Percentiles rank a stretch among this genome's conserved stretches.
Conservation (phyloP, 768 basidiomycete genomes). For the Coprinellus aureogranulatus region DNA sequence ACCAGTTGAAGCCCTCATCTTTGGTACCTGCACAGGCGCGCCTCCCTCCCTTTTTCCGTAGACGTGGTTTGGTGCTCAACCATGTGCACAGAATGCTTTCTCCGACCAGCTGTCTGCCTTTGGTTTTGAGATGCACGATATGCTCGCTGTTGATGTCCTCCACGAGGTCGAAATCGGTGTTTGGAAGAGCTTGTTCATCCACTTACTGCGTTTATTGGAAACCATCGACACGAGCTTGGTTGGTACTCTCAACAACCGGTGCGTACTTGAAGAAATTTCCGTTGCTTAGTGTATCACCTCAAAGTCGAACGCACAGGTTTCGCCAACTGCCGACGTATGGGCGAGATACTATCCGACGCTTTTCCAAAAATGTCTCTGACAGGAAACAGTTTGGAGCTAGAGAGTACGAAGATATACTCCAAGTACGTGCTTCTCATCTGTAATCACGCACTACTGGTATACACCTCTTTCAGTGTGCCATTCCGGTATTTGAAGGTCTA, state of each 20-base stretch:
- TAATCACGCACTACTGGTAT: not conserved
- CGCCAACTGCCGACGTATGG: constrained; percentile 24
- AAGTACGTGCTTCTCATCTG: constrained; percentile 19
- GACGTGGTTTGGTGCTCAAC: not conserved
- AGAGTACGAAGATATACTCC: constrained; percentile 38
- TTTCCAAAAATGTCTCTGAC: constrained; percentile 26
- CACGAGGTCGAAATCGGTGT: constrained; percentile 41
- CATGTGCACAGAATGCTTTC: constrained; percentile 31
- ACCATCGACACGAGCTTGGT: constrained; percentile 17
- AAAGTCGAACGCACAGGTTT: constrained; percentile 20
- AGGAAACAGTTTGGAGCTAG: constrained; percentile 30
- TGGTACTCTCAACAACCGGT: constrained; percentile 23
- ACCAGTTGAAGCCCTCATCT: not conserved
- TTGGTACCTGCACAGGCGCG: not conserved
- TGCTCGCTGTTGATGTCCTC: constrained; percentile 35
- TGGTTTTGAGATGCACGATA: constrained; percentile 25
- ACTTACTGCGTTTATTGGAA: constrained; percentile 31
- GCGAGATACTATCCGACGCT: constrained; percentile 23
- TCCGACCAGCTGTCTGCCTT: constrained; percentile 11
- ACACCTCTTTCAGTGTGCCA: constrained; percentile 26
- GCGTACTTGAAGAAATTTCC: constrained; percentile 20
- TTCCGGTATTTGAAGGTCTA: constrained; percentile 37
- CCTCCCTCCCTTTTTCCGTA: not conserved
- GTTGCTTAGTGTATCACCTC: constrained; percentile 25
- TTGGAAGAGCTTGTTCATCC: constrained; percentile 35